Evolutionary conservation across 176 grass and related monocot species (phyloP).

Genomic region (Secale cereale): DNA sequence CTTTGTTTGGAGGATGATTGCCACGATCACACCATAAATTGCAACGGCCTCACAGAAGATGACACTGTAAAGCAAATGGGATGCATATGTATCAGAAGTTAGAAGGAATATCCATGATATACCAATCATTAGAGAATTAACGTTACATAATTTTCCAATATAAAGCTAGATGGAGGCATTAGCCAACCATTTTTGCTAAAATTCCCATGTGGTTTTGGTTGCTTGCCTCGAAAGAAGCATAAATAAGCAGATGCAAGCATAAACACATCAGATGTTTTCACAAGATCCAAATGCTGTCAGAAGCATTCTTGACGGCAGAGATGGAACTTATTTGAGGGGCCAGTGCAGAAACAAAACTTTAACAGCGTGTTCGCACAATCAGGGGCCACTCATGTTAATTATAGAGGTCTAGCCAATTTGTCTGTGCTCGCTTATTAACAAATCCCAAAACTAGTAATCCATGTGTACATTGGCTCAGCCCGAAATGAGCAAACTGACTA

Average conservation of each 20-base stretch:
- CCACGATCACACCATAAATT: constrained; percentile 98
- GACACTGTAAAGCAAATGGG: constrained; percentile 50
- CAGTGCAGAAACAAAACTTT: not conserved
- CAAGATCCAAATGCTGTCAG: not conserved
- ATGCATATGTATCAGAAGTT: constrained; percentile 21
- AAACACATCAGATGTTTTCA: not conserved
- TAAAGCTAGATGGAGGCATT: not conserved
- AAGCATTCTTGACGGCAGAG: not conserved
- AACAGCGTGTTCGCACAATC: not conserved
- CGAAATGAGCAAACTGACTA: not conserved
- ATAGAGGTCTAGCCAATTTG: not conserved
- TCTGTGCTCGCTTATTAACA: not conserved
- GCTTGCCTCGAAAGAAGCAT: not conserved
- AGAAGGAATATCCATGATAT: not conserved
- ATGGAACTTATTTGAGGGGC: not conserved
- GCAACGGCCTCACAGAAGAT: constrained; percentile 98
- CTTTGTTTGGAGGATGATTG: constrained; percentile 98
- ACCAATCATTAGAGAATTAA: not conserved
- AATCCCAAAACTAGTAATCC: not conserved
- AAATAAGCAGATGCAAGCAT: constrained; percentile 2
- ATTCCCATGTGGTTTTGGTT: not conserved
- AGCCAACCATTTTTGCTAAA: not conserved
- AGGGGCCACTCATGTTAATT: not conserved
- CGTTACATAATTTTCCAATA: not conserved
- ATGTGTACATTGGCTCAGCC: not conserved